Conservation (phyloP, 2,329 filamentous ascomycete genomes). For the Fusarium newnesense region DNA sequence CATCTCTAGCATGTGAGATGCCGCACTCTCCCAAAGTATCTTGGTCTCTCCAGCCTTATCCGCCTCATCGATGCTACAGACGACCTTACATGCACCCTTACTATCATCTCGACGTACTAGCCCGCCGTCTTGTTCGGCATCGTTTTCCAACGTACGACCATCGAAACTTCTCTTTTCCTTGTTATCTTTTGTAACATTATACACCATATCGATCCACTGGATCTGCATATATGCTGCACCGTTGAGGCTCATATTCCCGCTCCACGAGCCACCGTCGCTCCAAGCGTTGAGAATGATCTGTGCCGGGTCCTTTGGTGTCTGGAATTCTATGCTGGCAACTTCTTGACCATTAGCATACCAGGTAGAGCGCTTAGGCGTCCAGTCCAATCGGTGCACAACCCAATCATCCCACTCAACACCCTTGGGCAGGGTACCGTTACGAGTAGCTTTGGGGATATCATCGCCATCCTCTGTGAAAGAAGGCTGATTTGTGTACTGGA, state of each 20-base stretch:
- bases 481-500: slow-evolving; percentile 72
- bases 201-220: slow-evolving; percentile 71
- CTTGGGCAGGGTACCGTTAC: slow-evolving; percentile 58
- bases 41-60: slow-evolving; percentile 38
- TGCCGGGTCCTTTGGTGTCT: slow-evolving; percentile 63
- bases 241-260: slow-evolving; percentile 65
- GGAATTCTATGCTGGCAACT: slow-evolving; percentile 63
- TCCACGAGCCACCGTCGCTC: slow-evolving; percentile 70
- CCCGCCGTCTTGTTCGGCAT: slow-evolving; percentile 43
- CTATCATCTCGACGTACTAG: slow-evolving; percentile 48
- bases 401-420: slow-evolving; percentile 62
- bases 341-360: slow-evolving; percentile 66
- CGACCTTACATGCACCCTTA: slow-evolving; percentile 37
- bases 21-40: slow-evolving; percentile 42
- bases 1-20: slow-evolving; percentile 8
- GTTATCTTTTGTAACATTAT: slow-evolving; percentile 52
- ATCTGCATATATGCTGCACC: slow-evolving; percentile 66
- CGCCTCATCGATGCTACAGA: slow-evolving; percentile 51
- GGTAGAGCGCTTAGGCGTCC: slow-evolving; percentile 62
- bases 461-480: slow-evolving; percentile 57
- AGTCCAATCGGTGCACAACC: slow-evolving; percentile 70
- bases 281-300: slow-evolving; percentile 69
- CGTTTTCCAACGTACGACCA: not conserved
- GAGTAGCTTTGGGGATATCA: slow-evolving; percentile 58
- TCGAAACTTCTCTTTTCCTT: slow-evolving; percentile 21